phyloP scores from a whole-genome alignment of 129 eudicot species.

The Cynara cardunculus region DNA sequence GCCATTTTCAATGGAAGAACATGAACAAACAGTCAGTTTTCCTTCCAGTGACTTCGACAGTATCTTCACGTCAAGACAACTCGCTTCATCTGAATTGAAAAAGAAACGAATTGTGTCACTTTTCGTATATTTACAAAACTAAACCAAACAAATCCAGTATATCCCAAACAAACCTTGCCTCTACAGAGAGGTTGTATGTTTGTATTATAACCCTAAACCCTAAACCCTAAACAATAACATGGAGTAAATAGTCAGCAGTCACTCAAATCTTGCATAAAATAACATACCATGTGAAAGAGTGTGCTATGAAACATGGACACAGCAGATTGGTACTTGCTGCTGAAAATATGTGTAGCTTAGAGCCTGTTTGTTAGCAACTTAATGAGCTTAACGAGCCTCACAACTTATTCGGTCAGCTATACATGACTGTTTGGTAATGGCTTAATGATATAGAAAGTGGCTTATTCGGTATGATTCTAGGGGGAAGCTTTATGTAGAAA shows the following conservation, averaged over 20 bases:
- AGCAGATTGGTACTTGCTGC: not conserved
- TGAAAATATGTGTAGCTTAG: constrained; percentile 6
- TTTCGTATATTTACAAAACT: not conserved
- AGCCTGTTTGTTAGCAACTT: too few species aligned
- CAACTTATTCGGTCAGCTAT: too few species aligned
- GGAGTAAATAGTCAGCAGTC: not conserved
- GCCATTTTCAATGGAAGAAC: constrained; percentile 40
- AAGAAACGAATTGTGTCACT: constrained; percentile 4
- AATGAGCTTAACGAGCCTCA: too few species aligned
- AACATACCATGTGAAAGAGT: not conserved
- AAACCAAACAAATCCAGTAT: not conserved
- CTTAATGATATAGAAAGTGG: too few species aligned
- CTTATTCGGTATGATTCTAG: too few species aligned
- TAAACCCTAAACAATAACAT: not conserved
- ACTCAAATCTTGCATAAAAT: not conserved
- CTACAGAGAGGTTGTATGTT: not conserved
- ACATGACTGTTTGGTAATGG: too few species aligned
- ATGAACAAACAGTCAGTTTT: constrained; percentile 74
- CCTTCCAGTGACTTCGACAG: constrained; percentile 68
- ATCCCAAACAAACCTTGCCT: not conserved
- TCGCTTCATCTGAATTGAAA: constrained; percentile 44
- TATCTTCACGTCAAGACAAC: constrained; percentile 58
- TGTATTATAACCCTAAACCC: not conserved
- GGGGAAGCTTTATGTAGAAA: too few species aligned
- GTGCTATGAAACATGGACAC: not conserved